phyloP scores from a whole-genome alignment of 371 early-diverging fungal genomes.

The Mucor racemosus region DNA sequence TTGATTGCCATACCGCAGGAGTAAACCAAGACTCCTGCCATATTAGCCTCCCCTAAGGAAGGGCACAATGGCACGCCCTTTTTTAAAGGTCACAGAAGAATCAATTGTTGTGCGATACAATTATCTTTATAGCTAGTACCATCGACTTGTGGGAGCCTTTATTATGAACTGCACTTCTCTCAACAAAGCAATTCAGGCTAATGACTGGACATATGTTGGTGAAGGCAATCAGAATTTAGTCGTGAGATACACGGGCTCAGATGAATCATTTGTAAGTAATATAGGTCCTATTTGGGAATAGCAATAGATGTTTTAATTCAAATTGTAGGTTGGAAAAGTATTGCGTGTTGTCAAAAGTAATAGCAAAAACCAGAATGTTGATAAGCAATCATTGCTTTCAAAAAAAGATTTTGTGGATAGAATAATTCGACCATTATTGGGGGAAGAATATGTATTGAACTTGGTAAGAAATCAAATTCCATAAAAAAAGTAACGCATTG shows the following conservation, averaged over 20 bases:
- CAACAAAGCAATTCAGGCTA: slow-evolving; percentile 5
- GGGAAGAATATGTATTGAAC: slow-evolving; percentile 35
- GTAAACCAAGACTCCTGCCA: slow-evolving; percentile 45
- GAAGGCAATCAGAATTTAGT: slow-evolving; percentile 60
- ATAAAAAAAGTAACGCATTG: no score
- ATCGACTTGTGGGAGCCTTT: slow-evolving; percentile 25
- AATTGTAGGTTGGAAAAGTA: slow-evolving; percentile 30
- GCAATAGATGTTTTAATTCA: no score
- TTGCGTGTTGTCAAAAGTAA: slow-evolving; percentile 42
- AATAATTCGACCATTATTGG: slow-evolving; percentile 45
- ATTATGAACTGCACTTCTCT: not conserved
- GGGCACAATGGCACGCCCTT: slow-evolving; percentile 52
- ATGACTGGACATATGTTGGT: slow-evolving; percentile 47
- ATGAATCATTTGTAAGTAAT: slow-evolving; percentile 36
- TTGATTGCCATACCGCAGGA: slow-evolving; percentile 64
- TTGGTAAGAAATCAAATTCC: slow-evolving; percentile 29
- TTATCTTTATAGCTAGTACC: not conserved
- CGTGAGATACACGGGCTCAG: slow-evolving; percentile 36
- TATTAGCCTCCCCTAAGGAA: slow-evolving; percentile 21
- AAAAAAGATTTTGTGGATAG: slow-evolving; percentile 28
- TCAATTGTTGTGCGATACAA: not conserved
- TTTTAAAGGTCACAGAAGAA: slow-evolving; percentile 29
- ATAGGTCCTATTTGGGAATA: not conserved
- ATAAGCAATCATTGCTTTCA: slow-evolving; percentile 5
- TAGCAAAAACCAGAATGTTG: not conserved